A percentile compares a stretch with the other conserved stretches of the same genome.
These are phyloP conservation scores for Hyaloscypha bicolor DNA, from an alignment of 495 filamentous ascomycete species.

Conservation along the genomic window DNA sequence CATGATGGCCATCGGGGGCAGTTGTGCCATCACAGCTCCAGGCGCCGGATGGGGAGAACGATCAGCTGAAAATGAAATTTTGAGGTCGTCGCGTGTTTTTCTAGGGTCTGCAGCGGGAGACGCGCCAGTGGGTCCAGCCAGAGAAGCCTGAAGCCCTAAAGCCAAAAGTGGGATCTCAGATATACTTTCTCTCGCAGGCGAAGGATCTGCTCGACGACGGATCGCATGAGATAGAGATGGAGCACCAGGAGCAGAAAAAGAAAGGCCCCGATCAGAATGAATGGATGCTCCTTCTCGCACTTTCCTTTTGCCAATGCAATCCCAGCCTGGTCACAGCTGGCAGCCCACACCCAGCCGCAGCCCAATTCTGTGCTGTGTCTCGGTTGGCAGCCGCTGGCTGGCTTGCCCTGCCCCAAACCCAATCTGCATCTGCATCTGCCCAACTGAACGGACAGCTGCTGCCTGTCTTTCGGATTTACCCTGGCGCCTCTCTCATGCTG, in stretches of 20 bases:
- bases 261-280: background rate
- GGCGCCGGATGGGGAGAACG: background rate
- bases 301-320: constrained; percentile 6
- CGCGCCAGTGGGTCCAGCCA: constrained; percentile 5
- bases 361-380: constrained; percentile 1
- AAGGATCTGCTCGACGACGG: background rate
- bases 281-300: background rate
- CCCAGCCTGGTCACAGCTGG: background rate
- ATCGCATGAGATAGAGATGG: background rate
- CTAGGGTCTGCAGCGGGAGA: background rate
- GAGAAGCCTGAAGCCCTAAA: background rate
- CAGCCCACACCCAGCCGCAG: background rate
- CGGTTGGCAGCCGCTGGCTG: constrained; percentile 7
- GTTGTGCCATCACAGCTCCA: constrained; percentile 18
- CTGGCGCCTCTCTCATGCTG: background rate
- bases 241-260: too few relatives aligned
- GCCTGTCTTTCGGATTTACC: background rate
- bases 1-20: constrained; percentile 34
- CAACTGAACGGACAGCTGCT: background rate
- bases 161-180: background rate
- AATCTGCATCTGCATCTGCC: background rate
- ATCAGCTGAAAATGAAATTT: background rate
- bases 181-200: background rate
- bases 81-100: constrained; percentile 2
- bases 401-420: background rate